Base-by-base conservation (phyloP, 331 rosid species). In the Spiraea crenata region DNA sequence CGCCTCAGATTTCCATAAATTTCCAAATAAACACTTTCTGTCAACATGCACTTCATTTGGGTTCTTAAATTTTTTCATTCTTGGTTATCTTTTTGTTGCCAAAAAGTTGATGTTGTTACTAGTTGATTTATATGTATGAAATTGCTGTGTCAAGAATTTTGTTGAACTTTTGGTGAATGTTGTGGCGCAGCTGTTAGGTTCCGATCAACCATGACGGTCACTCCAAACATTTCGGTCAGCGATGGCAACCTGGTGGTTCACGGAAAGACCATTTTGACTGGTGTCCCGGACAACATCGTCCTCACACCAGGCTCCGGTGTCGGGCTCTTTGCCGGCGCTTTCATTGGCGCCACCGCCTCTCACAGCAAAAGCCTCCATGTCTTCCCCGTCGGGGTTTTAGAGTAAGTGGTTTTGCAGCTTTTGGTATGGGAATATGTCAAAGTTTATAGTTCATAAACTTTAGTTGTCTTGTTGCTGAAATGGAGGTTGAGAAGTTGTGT, bases 241-340 rank as follows among this genome's bases (percentile, higher is more conserved):
- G 88, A 91, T 62, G 96, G 93, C 47, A 91, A 86, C 76, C 79
- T 95, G 67, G 93, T 95, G 82, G 98, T 91, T 44, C 96, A 91
- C 39, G 99, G 96, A 25, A 91, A 88, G 87, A 89, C 89, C 80
- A 82, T 91, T 70, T 67, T 95, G 17, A 91, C 84, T 4, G 96
- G 99, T 46, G 89, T 91, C n/a, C 93, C 96, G 0, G 93, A 89
- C 73, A 95, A 89, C 76, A 77, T 95, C 80, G 87, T 89, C 56
- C 72, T 91, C 39, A 91, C 85, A 17, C 93, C 96, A 1, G 95
- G 86, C 9, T 79, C 87, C 0, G 90, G 89, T 5, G 77, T 50
- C n/a, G 96, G 96, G 7, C 98, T 87, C 13, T 82, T 83, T 37
- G 81, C 91, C 11, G 96, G 99, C 31, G 86, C 93, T 6, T 91